A percentile compares a stretch with the other conserved stretches of the same genome.
These are phyloP conservation scores for Leishmania major DNA, from an alignment of 208 protist genomes.

Conservation along the genomic window DNA sequence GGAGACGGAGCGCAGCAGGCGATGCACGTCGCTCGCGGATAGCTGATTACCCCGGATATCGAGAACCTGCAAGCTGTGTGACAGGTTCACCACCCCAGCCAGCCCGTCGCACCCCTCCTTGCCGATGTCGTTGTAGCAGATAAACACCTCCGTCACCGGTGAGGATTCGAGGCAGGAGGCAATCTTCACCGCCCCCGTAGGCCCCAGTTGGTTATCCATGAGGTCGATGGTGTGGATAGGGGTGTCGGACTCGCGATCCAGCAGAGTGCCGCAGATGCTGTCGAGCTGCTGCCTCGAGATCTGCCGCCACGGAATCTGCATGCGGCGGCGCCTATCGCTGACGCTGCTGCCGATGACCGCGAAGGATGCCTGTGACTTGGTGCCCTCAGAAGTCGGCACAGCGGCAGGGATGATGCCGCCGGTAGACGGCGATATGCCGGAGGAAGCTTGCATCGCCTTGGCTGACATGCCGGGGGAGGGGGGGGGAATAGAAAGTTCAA, in stretches of 20 bases:
- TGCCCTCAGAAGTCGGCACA: not conserved
- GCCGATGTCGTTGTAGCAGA: slow-evolving; percentile 91
- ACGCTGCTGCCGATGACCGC: slow-evolving; percentile 16
- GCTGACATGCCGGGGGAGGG: slow-evolving; percentile 5
- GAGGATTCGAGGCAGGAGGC: slow-evolving; percentile 66
- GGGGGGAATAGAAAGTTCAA: not conserved
- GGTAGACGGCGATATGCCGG: not conserved
- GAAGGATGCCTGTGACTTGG: slow-evolving; percentile 18
- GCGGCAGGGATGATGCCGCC: not conserved
- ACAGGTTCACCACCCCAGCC: slow-evolving; percentile 76
- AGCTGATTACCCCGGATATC: slow-evolving; percentile 89
- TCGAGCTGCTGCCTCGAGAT: slow-evolving; percentile 60
- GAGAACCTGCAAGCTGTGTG: slow-evolving; percentile 60
- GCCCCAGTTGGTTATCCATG: slow-evolving; percentile 87
- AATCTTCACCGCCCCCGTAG: slow-evolving; percentile 53
- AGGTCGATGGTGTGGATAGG: slow-evolving; percentile 72
- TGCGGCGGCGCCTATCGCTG: slow-evolving; percentile 19
- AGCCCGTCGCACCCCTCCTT: slow-evolving; percentile 89
- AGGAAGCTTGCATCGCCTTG: not conserved
- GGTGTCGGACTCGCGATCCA: slow-evolving; percentile 52
- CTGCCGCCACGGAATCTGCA: slow-evolving; percentile 69
- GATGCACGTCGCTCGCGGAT: slow-evolving; percentile 53
- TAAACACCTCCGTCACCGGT: slow-evolving; percentile 62
- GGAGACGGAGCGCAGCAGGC: slow-evolving; percentile 77
- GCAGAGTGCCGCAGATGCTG: slow-evolving; percentile 56